phyloP scores from a whole-genome alignment of 2,329 filamentous ascomycete genomes.

The Lasiodiplodia hormozganensis region DNA sequence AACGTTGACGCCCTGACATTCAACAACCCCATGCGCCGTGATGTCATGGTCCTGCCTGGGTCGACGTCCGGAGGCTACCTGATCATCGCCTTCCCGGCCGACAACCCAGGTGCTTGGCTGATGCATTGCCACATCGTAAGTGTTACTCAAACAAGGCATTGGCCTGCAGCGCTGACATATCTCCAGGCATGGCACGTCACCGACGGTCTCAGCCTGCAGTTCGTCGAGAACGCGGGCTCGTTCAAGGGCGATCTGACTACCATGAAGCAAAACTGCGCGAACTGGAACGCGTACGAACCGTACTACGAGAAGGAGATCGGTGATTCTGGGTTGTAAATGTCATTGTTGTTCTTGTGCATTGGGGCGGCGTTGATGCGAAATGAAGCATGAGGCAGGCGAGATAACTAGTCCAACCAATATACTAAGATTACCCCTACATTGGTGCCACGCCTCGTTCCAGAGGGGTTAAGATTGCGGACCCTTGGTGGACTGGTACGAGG shows the following conservation, averaged over 20 bases:
- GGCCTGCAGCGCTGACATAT: background rate
- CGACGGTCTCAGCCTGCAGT: slow-evolving; percentile 58
- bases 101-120: slow-evolving; percentile 57
- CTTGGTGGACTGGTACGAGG: background rate
- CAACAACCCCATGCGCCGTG: slow-evolving; percentile 48
- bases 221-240: slow-evolving; percentile 53
- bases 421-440: background rate
- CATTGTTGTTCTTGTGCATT: background rate
- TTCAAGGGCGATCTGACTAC: slow-evolving; percentile 36
- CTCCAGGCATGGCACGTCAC: slow-evolving; percentile 42
- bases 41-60: slow-evolving; percentile 46
- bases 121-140: slow-evolving; percentile 31
- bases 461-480: background rate
- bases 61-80: slow-evolving; percentile 46
- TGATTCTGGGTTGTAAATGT: slow-evolving; percentile 24
- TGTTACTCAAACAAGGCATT: background rate
- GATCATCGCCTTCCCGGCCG: slow-evolving; percentile 60
- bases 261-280: slow-evolving; percentile 38
- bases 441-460: background rate
- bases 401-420: background rate
- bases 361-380: background rate
- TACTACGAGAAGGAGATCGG: slow-evolving; percentile 12
- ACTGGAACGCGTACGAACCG: slow-evolving; percentile 41
- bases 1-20: slow-evolving; percentile 42
- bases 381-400: background rate